Base-by-base conservation (phyloP, 2,329 filamentous ascomycete genomes). In the Xylariaceae sp. region DNA sequence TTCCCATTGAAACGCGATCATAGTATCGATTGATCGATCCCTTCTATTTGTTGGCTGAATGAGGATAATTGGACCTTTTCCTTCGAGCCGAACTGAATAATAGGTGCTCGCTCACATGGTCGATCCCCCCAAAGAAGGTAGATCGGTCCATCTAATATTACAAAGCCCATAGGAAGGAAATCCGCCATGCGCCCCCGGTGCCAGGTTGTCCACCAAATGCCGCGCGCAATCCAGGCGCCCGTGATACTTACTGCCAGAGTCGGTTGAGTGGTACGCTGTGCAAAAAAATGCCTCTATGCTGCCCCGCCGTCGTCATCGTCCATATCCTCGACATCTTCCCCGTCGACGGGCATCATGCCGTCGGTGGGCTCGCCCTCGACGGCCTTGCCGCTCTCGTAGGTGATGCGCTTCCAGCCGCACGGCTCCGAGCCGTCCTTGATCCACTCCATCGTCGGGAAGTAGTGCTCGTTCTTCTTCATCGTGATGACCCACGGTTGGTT, bases 381-480 rank as follows among this genome's bases (percentile, higher is more conserved):
- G 1, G 77, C 72, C 60, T 80, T 76, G 46, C 77, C 80, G 64
- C 78, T 79, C 66, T 87, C 84, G 61, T 88, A 87, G 2, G 85
- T 85, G 19, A 86, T 78, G 40, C 86, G 77, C 51, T 79, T 79
- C 86, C 86, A 89, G 48, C 85, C 85, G 60, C 81, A 85, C 1
- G 79, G 73, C 60, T 85, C 83, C 6, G 74, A 74, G 14, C 75
- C 70, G 61, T 89, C 86, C 72, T 88, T 88, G 73, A 86, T 82
- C 81, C 85, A 88, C 67, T 89, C 87, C 73, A 85, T 83, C 0
- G 85, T 89, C 0, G 87, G 86, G 74, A 89, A 89, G 73, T 99
- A 99, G 75, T 99, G 95, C 71, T 99, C 93, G 67, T 97, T 97
- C 84, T 98, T 98, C 86, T 99, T 99, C 90, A 99, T 96, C 7